Evolutionary conservation across 1,284 basidiomycete genomes (phyloP), one percentile per base, ranked within the genome.

Genomic region (Pisolithus thermaeus): DNA sequence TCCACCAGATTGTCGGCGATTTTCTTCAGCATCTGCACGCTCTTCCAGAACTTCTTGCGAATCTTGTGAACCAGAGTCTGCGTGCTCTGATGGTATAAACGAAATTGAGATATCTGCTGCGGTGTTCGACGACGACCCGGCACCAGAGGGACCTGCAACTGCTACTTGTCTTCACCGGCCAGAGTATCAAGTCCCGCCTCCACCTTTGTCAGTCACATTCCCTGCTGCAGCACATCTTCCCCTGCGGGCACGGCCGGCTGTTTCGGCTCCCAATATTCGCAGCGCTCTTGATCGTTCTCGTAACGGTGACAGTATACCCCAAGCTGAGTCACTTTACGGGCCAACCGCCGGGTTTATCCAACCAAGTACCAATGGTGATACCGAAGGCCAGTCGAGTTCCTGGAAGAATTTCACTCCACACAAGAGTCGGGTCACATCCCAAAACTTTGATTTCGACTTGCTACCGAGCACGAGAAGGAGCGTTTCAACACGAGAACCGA

Each of bases 61-160:
- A 27, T 61, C 66, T 1, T 66, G 49, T 40, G 57, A 47, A 45
- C 56, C 62, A 1, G 54, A 35, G 6, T 55, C 49, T 30, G 47
- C 47, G 32, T 57, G 50, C 40, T 56, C 60, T 27, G 30, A 58
- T 12, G 61, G 65, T 27, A 52, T 43, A 40, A 48, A 56, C 59
- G 67, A 55, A 58, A 69, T 57, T 78, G 73, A 82, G 49, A 78
- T 87, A 27, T 86, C 83, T 3, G 79, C 77, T 4, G 80, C 81
- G 0, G 81, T 78, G 62, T 84, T 77, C 56, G 83, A 86, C 56
- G 73, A 74, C 14, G 72, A 81, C 42, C 75, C 77, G 5, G 70
- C 70, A 0, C 72, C 80, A 3, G 81, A 82, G 51, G 79, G 77
- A 1, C 78, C 77, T 7, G 77, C 75, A 8, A 79, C 74, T 1